Evolutionary conservation across 2,329 filamentous ascomycete species (phyloP), one percentile per base, ranked within the genome.

Genomic region (Aspergillus fructus): DNA sequence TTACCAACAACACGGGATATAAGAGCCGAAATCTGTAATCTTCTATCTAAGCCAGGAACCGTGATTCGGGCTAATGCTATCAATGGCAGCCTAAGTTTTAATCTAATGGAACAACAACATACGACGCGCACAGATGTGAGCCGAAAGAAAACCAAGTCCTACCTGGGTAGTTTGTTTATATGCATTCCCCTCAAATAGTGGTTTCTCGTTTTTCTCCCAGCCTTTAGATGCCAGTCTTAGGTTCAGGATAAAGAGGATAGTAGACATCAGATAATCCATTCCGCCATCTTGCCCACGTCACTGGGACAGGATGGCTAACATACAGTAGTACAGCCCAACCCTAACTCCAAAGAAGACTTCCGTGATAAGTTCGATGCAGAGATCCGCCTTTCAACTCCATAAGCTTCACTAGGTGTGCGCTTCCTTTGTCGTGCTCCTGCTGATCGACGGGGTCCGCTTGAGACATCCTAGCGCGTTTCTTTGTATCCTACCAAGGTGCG

Each of bases 221-320:
- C 15, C 37, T n/a, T 13, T 43, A 46, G 13, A 37, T 37, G 34
- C 39, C 42, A 27, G 39, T 54, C 42, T 47, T 58, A 45, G 50
- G 50, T 50, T 41, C 58, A 55, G 48, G 19, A 59, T 12, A 43
- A 34, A 56, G 54, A 56, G 49, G 53, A 51, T 54, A 60, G 43
- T 48, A 63, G 63, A 66, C 62, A 66, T 64, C 62, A 62, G 58
- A 65, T 58, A 59, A 61, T 53, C 53, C 50, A 61, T 46, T 63
- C 59, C 59, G 42, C 63, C 63, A 62, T 63, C 59, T 58, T 52
- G 55, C 59, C 62, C 61, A 63, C 52, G 57, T 53, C 53, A 43
- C 49, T 49, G 55, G 61, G 60, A 64, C 60, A 64, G 61, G 63
- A 60, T 65, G 64, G 65, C 67, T 74, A 73, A 73, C 69, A 61